Evolutionary conservation across 352 stramenopile genomes (phyloP), one percentile per base, ranked within the genome.

Genomic region (Phytophthora europaea): DNA sequence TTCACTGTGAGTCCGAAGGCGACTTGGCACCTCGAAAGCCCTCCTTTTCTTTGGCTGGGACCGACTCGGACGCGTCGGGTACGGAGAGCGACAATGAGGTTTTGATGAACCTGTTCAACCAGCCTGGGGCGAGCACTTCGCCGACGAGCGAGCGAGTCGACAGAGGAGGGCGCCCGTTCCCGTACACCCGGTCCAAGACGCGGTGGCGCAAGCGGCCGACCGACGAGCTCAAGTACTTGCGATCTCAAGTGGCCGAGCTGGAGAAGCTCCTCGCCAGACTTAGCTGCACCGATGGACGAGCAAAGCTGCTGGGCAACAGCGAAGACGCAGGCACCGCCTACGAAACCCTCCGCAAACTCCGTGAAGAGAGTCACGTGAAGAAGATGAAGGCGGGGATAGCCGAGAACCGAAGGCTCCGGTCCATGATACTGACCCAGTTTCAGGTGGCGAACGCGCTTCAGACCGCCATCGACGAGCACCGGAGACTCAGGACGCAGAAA

Each of bases 151-250:
- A 50, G 13, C 40, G 18, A 50, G 6, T 50, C 40, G 40, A 50
- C 18, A n/a, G 43, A 50, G 43, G 43, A n/a, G 43, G 43, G 5
- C 43, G 43, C 13, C 43, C 43, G 43, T 50, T 50, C 43, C 43
- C 43, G 4, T 71, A 71, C 47, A 66, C 45, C 22, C 38, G 34
- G 28, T 61, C 65, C 12, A 59, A 65, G 45, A 48, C 51, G 16
- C 45, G 65, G 40, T 70, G 70, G 50, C 65, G 71, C 4, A 74
- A 74, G 47, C 59, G 71, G 3, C 71, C 65, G 43, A 74, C 65
- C 23, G 53, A 78, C 65, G 71, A 78, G 55, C 53, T 78, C n/a
- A 69, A 68, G 28, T 78, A 74, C 50, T 26, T 76, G 20, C 61
- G 69, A 13, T 20, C n/a, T 20, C 48, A 66, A 20, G 66, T 76